Evolutionary conservation across 1,139 yeast species (phyloP).

Genomic region (Blastobotrys persicus): DNA sequence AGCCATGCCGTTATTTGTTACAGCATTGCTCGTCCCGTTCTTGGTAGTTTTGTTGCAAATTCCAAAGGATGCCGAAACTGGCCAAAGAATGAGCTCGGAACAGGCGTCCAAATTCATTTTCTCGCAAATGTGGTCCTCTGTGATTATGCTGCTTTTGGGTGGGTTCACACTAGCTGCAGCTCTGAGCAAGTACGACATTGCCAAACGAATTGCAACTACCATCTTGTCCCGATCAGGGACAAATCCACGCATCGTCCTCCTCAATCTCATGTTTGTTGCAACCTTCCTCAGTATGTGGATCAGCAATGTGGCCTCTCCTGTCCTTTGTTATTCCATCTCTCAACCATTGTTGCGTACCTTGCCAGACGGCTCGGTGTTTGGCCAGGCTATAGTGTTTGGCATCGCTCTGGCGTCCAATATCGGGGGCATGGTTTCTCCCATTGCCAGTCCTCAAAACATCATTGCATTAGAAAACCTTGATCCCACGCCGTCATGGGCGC

Average conservation of each 20-base stretch:
- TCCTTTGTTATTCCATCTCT: slow-evolving; percentile 81
- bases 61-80: slow-evolving; percentile 53
- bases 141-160: slow-evolving; percentile 81
- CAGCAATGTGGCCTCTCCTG: slow-evolving; percentile 95
- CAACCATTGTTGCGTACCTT: slow-evolving; percentile 83
- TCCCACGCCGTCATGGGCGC: slow-evolving; percentile 91
- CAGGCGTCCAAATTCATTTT: slow-evolving; percentile 76
- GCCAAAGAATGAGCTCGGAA: slow-evolving; percentile 52
- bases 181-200: slow-evolving; percentile 82
- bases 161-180: slow-evolving; percentile 96
- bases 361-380: slow-evolving; percentile 74
- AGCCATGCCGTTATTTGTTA: slow-evolving; percentile 82
- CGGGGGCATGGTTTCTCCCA: slow-evolving; percentile 97
- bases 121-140: slow-evolving; percentile 92
- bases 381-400: slow-evolving; percentile 81
- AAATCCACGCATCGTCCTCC: slow-evolving; percentile 69
- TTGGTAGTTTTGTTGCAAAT: slow-evolving; percentile 72
- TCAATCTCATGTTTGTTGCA: slow-evolving; percentile 83
- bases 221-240: slow-evolving; percentile 82
- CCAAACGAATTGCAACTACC: slow-evolving; percentile 77
- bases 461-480: slow-evolving; percentile 83
- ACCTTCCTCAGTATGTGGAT: slow-evolving; percentile 92
- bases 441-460: slow-evolving; percentile 92
- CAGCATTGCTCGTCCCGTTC: slow-evolving; percentile 78
- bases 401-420: slow-evolving; percentile 88